Base-by-base conservation (phyloP, 345 rosid genomes). In the Syzygium aqueum region DNA sequence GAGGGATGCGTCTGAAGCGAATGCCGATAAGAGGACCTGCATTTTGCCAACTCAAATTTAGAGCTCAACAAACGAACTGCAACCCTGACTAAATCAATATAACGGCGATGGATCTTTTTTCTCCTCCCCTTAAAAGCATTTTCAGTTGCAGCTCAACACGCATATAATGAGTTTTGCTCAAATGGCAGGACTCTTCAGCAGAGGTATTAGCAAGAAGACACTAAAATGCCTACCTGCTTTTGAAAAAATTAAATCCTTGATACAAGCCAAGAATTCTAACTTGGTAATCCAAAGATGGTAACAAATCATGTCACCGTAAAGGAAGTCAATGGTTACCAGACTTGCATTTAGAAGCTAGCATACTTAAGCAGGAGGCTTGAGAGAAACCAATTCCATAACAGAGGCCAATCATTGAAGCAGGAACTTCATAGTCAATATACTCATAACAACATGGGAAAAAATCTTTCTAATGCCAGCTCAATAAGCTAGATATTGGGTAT, bases 1-100 rank as follows among this genome's bases (percentile, higher is more conserved):
- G 2, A 98, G 97, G 0, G 99, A 94, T 16, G 96, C 95, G 51
- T 94, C 94, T 40, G 88, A 25, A 89, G 94, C 98, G 73, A 96
- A 92, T 67, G 98, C 99, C 3, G 99, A 98, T 87, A 95, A 92
- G 90, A 93, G 93, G 86, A 93, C 94, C 99, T 98, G 94, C 90
- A 90, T 46, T 83, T 49, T 84, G 57, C 46, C 46, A 51, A 33
- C 59, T 59, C 85, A 84, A 77, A 87, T 77, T n/a, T 67, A 73
- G 65, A 37, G 61, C 50, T 16, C 8, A 23, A 17, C 30, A 28
- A 84, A 52, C 27, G 15, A 73, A 73, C 4, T 37, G 49, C 82
- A 37, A 73, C 82, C 82, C 49, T 9, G 49, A 37, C 82, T 73
- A 33, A 43, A 37, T 73, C 3, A 1, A 73, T 73, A 37, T 73